Evolutionary conservation across 192 early-diverging fungal genomes (phyloP).

Genomic region (Gigaspora rosea): DNA sequence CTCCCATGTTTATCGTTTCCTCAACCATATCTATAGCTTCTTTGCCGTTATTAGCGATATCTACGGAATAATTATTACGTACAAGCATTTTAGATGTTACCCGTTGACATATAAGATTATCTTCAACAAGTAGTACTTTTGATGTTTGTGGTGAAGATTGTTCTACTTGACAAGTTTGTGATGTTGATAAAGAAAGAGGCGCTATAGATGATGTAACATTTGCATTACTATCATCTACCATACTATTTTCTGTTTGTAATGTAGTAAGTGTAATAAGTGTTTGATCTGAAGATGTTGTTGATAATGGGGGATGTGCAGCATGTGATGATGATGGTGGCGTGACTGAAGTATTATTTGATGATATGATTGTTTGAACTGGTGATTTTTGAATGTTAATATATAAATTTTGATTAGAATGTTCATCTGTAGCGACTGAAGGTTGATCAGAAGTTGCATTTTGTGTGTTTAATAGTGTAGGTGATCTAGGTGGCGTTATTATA

Average conservation of each 20-base stretch:
- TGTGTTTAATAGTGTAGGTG: too few species aligned
- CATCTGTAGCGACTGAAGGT: too few species aligned
- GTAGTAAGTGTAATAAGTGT: not conserved
- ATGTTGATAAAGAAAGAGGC: too few species aligned
- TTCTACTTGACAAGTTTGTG: too few species aligned
- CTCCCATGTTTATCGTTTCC: not conserved
- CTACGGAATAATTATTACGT: conserved; percentile 8
- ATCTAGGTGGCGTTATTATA: too few species aligned
- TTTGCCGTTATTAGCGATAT: conserved; percentile 30
- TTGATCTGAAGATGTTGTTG: not conserved
- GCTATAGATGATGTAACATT: not conserved
- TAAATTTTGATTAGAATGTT: not conserved
- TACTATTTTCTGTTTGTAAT: not conserved
- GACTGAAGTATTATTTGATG: not conserved
- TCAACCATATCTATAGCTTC: conserved; percentile 31
- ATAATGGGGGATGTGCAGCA: not conserved
- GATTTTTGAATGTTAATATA: not conserved
- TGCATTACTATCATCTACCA: not conserved
- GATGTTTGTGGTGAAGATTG: not conserved
- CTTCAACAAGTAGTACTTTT: conserved; percentile 33
- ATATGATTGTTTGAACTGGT: not conserved
- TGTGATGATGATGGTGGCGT: not conserved
- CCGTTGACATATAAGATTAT: conserved; percentile 33
- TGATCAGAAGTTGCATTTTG: too few species aligned
- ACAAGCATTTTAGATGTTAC: conserved; percentile 30